Evolutionary conservation across 768 basidiomycete genomes (phyloP), one percentile per base, ranked within the genome.

Genomic region (Lentinula boryana): DNA sequence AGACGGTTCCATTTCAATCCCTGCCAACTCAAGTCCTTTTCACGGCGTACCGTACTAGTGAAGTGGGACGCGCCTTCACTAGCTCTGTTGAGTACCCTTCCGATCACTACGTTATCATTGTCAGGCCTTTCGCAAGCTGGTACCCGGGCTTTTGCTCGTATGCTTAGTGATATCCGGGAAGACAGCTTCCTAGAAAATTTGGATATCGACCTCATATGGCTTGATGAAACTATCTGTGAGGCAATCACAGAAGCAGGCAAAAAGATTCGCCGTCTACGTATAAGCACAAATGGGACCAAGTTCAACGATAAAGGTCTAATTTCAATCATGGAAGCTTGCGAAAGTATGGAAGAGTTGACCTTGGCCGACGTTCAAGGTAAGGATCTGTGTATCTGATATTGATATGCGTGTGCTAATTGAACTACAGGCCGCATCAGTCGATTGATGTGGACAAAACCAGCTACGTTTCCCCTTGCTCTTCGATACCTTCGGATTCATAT

Each of bases 291-390:
- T 31, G 76, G 76, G 12, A 77, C 75, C 12, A 76, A 75, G 62
- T 66, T 77, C 23, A 73, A 67, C 13, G 76, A 77, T 63, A 68
- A 66, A 41, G 73, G 75, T 1, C 52, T 77, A 13, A 51, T 69
- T 27, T 59, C 67, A 3, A 67, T 77, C 31, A 53, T 77, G 35
- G 73, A 74, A 64, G 69, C 70, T 4, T 74, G 74, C 56, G 73
- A 74, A 48, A 54, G 60, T 4, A 60, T 77, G 48, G 71, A 74
- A 64, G 69, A 69, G 16, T 63, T 77, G 18, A 60, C 55, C 35
- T 63, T 77, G 18, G 68, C 71, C n/a, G 72, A 75, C 46, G 74
- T 76, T 9, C 67, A 77, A 70, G 76, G 76, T 76, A 52, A 63
- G 43, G 40, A 53, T 51, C 36, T 33, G 16, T 8, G n/a, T 18